Evolutionary conservation across 352 stramenopile genomes (phyloP).

Genomic region (Hyaloperonospora arabidopsidis): DNA sequence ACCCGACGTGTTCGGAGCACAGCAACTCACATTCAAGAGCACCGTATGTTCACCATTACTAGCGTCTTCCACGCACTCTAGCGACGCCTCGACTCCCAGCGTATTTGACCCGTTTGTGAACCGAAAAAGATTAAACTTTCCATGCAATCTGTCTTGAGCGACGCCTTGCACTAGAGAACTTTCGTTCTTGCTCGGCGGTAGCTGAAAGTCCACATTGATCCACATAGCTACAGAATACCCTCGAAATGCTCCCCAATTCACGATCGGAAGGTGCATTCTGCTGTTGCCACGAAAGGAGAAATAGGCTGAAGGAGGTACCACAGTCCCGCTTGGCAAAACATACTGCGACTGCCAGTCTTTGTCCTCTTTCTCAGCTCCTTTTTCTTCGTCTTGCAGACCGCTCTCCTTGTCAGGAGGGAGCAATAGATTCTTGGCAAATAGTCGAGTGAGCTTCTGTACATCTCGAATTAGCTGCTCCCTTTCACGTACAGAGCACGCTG

Average conservation of each 20-base stretch:
- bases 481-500: conserved; percentile 11
- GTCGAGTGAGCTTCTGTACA: conserved; percentile 27
- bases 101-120: conserved; percentile 65
- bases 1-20: conserved; percentile 23
- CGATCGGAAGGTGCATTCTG: conserved; percentile 62
- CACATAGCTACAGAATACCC: conserved; percentile 74
- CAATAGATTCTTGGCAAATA: conserved; percentile 33
- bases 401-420: conserved; percentile 13
- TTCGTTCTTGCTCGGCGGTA: conserved; percentile 17
- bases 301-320: conserved; percentile 51
- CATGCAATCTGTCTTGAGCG: conserved; percentile 14
- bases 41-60: conserved; percentile 18
- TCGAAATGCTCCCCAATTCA: conserved; percentile 74
- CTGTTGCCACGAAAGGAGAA: conserved; percentile 57
- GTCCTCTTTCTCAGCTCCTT: conserved; percentile 16
- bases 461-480: conserved; percentile 26
- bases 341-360: conserved; percentile 22
- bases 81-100: conserved; percentile 56
- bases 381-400: not conserved
- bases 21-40: conserved; percentile 49
- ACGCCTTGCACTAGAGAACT: conserved; percentile 3
- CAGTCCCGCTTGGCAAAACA: conserved; percentile 21
- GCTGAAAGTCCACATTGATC: conserved; percentile 46
- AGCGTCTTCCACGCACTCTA: conserved; percentile 42
- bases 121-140: conserved; percentile 64